Evolutionary conservation across 495 filamentous ascomycete genomes (phyloP).

Genomic region (Bacidia gigantensis): DNA sequence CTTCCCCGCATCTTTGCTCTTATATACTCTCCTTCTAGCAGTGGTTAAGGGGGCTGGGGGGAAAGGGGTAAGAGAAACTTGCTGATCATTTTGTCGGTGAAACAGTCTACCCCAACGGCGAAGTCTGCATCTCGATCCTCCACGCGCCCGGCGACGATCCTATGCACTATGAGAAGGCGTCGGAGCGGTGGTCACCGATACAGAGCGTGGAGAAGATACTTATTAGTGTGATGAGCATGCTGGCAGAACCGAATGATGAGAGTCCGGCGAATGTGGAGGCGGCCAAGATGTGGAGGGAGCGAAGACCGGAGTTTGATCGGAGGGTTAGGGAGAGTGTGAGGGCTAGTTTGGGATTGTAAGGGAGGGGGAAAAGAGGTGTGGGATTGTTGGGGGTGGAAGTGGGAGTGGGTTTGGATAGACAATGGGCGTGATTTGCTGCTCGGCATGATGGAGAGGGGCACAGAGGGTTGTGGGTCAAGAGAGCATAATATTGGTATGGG

Average conservation of each 20-base stretch:
- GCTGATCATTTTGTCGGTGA: too few species aligned
- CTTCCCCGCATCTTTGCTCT: neutral
- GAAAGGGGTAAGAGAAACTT: too few species aligned
- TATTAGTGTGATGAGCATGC: conserved; percentile 96
- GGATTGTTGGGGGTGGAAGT: neutral
- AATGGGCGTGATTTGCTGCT: too few species aligned
- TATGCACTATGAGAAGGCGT: conserved; percentile 95
- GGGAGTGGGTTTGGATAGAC: neutral
- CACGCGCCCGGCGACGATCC: conserved; percentile 98
- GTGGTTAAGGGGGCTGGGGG: neutral
- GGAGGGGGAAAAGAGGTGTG: neutral
- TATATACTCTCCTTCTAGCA: too few species aligned
- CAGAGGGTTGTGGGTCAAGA: too few species aligned
- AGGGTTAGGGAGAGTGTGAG: conserved; percentile 70
- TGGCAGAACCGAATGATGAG: conserved; percentile 97
- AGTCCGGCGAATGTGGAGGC: conserved; percentile 96
- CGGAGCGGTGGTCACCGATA: conserved; percentile 90
- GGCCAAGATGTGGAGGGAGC: conserved; percentile 95
- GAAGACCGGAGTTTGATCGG: conserved; percentile 70
- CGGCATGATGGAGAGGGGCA: too few species aligned
- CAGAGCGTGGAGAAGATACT: conserved; percentile 98
- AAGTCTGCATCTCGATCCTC: conserved; percentile 95
- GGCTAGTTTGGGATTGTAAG: conserved; percentile 41
- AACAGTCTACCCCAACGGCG: conserved; percentile 77
- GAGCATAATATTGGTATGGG: too few species aligned